phyloP scores from a whole-genome alignment of 805 yeast species.

The Yamadazyma akitaensis region DNA sequence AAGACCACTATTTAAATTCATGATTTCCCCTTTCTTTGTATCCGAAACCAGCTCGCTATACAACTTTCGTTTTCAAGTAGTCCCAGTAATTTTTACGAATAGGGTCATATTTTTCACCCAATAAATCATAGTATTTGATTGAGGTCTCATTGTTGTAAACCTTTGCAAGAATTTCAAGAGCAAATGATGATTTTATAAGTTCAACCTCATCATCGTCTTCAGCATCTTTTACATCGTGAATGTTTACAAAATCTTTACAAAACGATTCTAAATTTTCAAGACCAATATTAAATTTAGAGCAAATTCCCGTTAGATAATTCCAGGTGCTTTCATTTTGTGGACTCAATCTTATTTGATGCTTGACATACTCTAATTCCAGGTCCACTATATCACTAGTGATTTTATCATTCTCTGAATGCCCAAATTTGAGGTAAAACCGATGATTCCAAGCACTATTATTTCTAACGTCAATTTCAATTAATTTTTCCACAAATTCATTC shows the following conservation, averaged over 20 bases:
- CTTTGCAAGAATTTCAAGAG: slow-evolving; percentile 59
- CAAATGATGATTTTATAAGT: slow-evolving; percentile 49
- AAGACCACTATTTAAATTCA: too few species aligned
- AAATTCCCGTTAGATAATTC: slow-evolving; percentile 73
- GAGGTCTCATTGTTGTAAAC: slow-evolving; percentile 42
- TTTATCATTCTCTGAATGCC: slow-evolving; percentile 13
- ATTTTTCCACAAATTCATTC: slow-evolving; percentile 44
- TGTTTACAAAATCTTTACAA: slow-evolving; percentile 39
- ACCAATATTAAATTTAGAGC: slow-evolving; percentile 22
- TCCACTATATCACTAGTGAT: slow-evolving; percentile 13
- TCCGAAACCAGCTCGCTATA: background rate
- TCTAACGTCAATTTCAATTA: slow-evolving; percentile 61
- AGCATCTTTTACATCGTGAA: slow-evolving; percentile 12
- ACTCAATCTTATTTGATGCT: slow-evolving; percentile 47
- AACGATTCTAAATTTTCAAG: slow-evolving; percentile 43
- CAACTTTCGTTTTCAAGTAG: slow-evolving; percentile 29
- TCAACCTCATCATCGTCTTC: slow-evolving; percentile 18
- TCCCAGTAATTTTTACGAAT: slow-evolving; percentile 63
- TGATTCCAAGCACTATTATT: slow-evolving; percentile 96
- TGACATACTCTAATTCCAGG: slow-evolving; percentile 54
- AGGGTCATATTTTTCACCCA: slow-evolving; percentile 56
- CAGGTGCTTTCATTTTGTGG: slow-evolving; percentile 86
- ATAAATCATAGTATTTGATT: slow-evolving; percentile 43
- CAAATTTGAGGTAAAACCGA: slow-evolving; percentile 55
- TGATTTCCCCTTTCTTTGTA: too few species aligned